Percentiles rank a stretch among this genome's conserved stretches.
These are phyloP conservation scores for Penicillium silybi DNA, from an alignment of 495 filamentous ascomycete species.

Conservation along the genomic window DNA sequence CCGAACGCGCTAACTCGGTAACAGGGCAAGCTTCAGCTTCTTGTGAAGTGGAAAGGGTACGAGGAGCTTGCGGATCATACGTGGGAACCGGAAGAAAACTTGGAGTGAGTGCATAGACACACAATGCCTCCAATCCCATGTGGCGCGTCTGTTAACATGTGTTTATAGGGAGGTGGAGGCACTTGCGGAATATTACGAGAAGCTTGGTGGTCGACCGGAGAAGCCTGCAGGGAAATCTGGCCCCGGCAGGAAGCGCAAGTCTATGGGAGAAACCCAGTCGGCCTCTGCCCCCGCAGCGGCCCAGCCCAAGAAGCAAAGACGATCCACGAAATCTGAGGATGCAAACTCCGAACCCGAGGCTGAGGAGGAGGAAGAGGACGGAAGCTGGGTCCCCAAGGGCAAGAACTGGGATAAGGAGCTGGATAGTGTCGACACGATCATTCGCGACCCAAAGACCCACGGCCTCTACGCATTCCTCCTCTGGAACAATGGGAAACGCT, in stretches of 20 bases:
- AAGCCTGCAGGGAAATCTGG: conserved; percentile 20
- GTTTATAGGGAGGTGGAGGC: conserved; percentile 44
- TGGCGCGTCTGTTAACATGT: conserved; percentile 9
- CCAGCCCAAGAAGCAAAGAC: conserved; percentile 23
- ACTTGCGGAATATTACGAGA: conserved; percentile 54
- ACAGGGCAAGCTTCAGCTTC: conserved; percentile 42
- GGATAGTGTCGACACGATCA: conserved; percentile 51
- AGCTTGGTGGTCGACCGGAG: conserved; percentile 53
- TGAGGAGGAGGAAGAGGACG: background rate
- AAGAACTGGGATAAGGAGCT: conserved; percentile 59
- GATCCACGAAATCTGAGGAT: conserved; percentile 19
- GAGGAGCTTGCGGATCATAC: conserved; percentile 52
- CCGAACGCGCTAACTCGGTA: conserved; percentile 14
- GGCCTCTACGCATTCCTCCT: conserved; percentile 48
- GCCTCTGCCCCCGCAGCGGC: conserved; percentile 14
- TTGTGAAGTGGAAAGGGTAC: conserved; percentile 65
- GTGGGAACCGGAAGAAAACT: conserved; percentile 57
- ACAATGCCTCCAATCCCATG: background rate
- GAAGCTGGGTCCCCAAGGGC: conserved; percentile 44
- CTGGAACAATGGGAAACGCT: conserved; percentile 51
- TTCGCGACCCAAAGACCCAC: conserved; percentile 40
- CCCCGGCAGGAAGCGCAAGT: conserved; percentile 37
- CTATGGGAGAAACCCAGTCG: conserved; percentile 29
- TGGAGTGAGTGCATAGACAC: conserved; percentile 33
- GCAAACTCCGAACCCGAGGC: conserved; percentile 12